These are phyloP conservation scores for Thielaviopsis musarum DNA, from an alignment of 2,329 filamentous ascomycete genomes.

Conservation along the genomic window DNA sequence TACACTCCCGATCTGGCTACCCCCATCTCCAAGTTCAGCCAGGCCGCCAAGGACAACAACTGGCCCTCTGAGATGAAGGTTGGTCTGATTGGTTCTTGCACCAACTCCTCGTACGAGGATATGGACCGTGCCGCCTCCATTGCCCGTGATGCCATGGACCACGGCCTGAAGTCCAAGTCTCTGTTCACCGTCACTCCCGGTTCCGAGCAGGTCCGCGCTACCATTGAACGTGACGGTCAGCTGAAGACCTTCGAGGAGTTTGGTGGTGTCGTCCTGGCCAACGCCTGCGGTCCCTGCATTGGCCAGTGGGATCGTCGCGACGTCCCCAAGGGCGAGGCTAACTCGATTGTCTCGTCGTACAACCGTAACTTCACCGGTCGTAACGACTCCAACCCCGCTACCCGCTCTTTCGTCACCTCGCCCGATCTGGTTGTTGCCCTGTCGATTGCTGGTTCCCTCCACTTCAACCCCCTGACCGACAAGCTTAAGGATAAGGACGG, in stretches of 20 bases:
- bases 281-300: slow-evolving; percentile 85
- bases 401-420: slow-evolving; percentile 83
- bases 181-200: slow-evolving; percentile 91
- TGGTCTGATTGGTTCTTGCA: slow-evolving; percentile 94
- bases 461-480: slow-evolving; percentile 93
- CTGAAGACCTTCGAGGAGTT: slow-evolving; percentile 92
- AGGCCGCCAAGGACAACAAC: slow-evolving; percentile 81
- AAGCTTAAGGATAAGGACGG: slow-evolving; percentile 87
- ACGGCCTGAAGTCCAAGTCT: slow-evolving; percentile 86
- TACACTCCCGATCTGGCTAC: slow-evolving; percentile 98
- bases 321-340: slow-evolving; percentile 85
- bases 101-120: slow-evolving; percentile 73
- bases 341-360: slow-evolving; percentile 97
- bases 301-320: slow-evolving; percentile 91
- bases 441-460: slow-evolving; percentile 64
- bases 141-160: slow-evolving; percentile 74
- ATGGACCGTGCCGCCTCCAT: slow-evolving; percentile 91
- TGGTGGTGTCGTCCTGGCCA: slow-evolving; percentile 84
- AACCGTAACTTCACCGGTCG: slow-evolving; percentile 99
- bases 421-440: slow-evolving; percentile 80
- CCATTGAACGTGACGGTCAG: slow-evolving; percentile 79
- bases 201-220: slow-evolving; percentile 91
- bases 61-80: slow-evolving; percentile 97
- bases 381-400: slow-evolving; percentile 90
- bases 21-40: slow-evolving; percentile 92